These are phyloP conservation scores for Lumnitzera littorea DNA, from an alignment of 345 rosid genomes.

Conservation along the genomic window DNA sequence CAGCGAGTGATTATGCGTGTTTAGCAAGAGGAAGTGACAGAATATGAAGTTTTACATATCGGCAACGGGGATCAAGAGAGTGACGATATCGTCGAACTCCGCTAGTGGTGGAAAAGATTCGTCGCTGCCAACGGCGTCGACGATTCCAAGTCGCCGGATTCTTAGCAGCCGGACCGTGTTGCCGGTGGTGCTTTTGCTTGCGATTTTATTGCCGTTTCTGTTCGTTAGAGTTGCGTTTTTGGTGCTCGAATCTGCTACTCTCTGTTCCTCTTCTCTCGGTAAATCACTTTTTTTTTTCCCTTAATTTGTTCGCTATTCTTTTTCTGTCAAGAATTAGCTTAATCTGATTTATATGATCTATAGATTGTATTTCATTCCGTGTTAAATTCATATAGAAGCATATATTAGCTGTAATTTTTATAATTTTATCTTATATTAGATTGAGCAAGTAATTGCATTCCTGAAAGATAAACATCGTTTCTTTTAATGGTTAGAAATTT, in stretches of 20 bases:
- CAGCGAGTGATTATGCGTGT: constrained; percentile 14
- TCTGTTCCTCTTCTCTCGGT: constrained; percentile 56
- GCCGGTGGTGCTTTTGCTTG: constrained; percentile 47
- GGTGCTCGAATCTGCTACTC: constrained; percentile 67
- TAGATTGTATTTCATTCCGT: background rate
- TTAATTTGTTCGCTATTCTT: background rate
- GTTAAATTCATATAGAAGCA: no score
- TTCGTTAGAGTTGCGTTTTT: constrained; percentile 68
- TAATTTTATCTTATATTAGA: background rate
- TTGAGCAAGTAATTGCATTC: no score
- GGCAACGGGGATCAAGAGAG: constrained; percentile 56
- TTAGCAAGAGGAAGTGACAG: constrained; percentile 7
- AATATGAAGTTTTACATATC: constrained; percentile 70
- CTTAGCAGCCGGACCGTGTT: constrained; percentile 36
- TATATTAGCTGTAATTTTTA: background rate
- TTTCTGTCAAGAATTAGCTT: background rate
- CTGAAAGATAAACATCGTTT: background rate
- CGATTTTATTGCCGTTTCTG: constrained; percentile 49
- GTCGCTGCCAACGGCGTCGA: constrained; percentile 16
- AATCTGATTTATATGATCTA: background rate
- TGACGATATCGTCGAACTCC: constrained; percentile 39
- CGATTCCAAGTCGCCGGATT: constrained; percentile 40
- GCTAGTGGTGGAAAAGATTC: constrained; percentile 31
- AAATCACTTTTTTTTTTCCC: constrained; percentile 3
- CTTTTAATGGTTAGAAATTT: background rate